Base-by-base conservation (phyloP, 345 rosid species). In the Cardamine resedifolia region DNA sequence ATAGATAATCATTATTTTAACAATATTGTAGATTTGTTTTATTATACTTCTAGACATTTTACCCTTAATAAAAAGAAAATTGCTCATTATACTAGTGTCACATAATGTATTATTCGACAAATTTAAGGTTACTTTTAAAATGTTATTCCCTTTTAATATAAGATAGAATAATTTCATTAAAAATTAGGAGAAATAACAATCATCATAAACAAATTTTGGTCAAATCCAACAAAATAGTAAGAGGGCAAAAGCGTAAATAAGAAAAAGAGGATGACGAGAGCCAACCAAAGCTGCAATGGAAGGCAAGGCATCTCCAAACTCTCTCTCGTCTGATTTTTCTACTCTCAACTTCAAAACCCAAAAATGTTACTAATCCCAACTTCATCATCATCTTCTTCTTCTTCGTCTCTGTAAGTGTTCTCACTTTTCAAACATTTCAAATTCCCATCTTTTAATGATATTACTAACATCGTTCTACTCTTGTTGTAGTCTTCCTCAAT, bases 301-400 rank as follows among this genome's bases (percentile, higher is more conserved):
- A 59, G 62, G 21, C 71, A 48, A 59, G 62, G 21, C 71, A 26
- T 64, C 55, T 16, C 64, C 7, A 15, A 64, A 68, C 68, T 49
- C 65, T 57, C 23, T 6, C n/a, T 20, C 26, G 72, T 58, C 72
- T 23, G 72, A 58, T 48, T 58, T 38, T 21, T 59, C 60, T 30
- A 24, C 16, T 65, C 33, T 57, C 43, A 51, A 60, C 68, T 69
- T 30, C 63, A 60, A 60, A 67, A 48, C 4, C 15, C 7, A 57
- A 55, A 73, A 57, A 75, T 75, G 78, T 1, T 75, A 60, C 78
- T 68, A 75, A 51, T 75, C 64, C 74, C 78, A 43, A 68, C 63
- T 51, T 60, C 78, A 19, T 55, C 76, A 16, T 73, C 77, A n/a
- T 59, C 78, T 48, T 55, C 76, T 31, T 52, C 77, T 0, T 63